Evolutionary conservation across 2,329 filamentous ascomycete species (phyloP), one percentile per base, ranked within the genome.

Genomic region (Akanthomyces muscarius): DNA sequence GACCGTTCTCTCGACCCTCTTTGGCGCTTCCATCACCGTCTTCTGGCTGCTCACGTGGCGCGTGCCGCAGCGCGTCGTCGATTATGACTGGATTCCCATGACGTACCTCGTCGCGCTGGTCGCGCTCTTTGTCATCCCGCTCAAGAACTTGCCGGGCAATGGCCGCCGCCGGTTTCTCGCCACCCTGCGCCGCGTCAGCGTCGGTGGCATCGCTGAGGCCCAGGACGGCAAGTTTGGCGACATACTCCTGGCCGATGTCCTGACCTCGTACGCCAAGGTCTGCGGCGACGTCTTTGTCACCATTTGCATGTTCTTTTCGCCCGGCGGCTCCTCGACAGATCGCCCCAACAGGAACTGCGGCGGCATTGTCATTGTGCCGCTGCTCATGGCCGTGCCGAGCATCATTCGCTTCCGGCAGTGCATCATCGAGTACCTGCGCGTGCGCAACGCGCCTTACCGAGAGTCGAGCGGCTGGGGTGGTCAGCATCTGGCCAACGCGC

Each of bases 141-240:
- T 93, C 25, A 86, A 88, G 45, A 84, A 85, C 55, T 75, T 86
- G 4, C 89, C 90, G 16, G 83, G 86, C 68, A 79, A 83, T 47
- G 93, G 93, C 2, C 88, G 93, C 48, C 83, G 85, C 58, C 87
- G 92, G 1, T 89, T 97, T 50, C 83, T 96, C 53, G 77, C 84
- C 13, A 94, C 87, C 0, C 79, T 98, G 51, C 86, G 86, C 65
- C 89, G 95, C 63, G 87, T 98, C 65, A 86, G 86, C 69, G 79
- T 97, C 50, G 95, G 95, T 28, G 93, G 94, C 0, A 83, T 99
- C 28, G 94, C 95, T 16, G 89, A 94, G 75, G 81, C 90, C 0
- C 86, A 90, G 68, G 90, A 97, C 75, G 92, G 94, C 61, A 97
- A 96, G 72, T 98, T 98, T 71, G 94, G 92, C 62, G 95, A 99